Conservation (phyloP, 129 eudicot species). For the Rutidosis leptorrhynchoides region DNA sequence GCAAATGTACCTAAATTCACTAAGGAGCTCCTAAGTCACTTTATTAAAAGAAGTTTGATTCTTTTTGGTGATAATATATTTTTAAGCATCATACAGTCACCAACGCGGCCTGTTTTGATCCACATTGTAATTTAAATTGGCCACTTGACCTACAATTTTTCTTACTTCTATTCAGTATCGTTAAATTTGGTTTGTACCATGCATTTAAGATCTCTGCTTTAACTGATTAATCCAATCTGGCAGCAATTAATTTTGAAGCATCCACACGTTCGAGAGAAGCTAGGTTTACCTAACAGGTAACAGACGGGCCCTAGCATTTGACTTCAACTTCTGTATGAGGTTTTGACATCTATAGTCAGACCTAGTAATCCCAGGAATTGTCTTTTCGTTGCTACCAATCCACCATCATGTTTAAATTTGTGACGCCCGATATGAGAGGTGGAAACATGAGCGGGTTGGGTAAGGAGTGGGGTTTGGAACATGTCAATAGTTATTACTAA, state of each 20-base stretch:
- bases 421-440: not conserved
- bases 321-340: not conserved
- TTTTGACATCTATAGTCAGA: not conserved
- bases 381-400: not conserved
- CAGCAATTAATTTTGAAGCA: slow-evolving; percentile 67
- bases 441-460: not conserved
- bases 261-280: slow-evolving; percentile 51
- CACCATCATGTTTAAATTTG: not conserved
- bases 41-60: not conserved
- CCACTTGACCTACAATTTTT: not conserved
- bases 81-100: not conserved
- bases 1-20: not conserved
- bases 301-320: not conserved
- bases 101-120: not conserved
- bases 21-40: not conserved
- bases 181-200: not conserved
- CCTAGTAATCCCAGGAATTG: not conserved
- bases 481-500: no score
- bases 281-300: slow-evolving; percentile 60
- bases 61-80: not conserved
- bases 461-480: not conserved
- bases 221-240: slow-evolving; percentile 15
- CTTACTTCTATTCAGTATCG: not conserved
- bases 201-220: not conserved
- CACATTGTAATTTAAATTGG: not conserved